phyloP scores from a whole-genome alignment of 169 alveolate species.

The Ichthyophthirius multifiliis region DNA sequence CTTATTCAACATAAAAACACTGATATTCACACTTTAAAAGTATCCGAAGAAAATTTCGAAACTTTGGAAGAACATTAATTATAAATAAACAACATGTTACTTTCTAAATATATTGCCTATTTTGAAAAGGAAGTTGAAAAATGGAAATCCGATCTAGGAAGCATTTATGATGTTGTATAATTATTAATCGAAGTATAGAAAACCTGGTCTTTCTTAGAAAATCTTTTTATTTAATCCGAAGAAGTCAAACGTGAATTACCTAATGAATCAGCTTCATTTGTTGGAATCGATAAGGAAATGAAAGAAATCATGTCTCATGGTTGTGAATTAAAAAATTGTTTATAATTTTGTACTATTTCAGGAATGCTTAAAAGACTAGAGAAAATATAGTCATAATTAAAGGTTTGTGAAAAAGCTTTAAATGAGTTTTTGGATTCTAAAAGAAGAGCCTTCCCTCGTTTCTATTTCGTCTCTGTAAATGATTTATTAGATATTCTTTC shows the following conservation, averaged over 20 bases:
- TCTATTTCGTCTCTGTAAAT: conserved; percentile 95
- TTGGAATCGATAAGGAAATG: conserved; percentile 91
- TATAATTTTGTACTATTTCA: conserved; percentile 88
- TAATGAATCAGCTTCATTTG: conserved; percentile 91
- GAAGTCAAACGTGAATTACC: conserved; percentile 98
- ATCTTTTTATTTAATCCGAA: conserved; percentile 93
- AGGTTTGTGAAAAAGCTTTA: conserved; percentile 95
- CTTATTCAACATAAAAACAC: conserved; percentile 87
- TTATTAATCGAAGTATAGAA: conserved; percentile 93
- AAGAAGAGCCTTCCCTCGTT: conserved; percentile 96
- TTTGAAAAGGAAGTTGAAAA: conserved; percentile 89
- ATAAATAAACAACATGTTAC: conserved; percentile 92
- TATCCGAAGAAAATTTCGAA: conserved; percentile 93
- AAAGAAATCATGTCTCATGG: conserved; percentile 90
- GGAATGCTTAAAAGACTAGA: conserved; percentile 84
- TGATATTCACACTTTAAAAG: conserved; percentile 86
- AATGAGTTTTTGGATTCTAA: conserved; percentile 95
- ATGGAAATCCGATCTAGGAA: conserved; percentile 94
- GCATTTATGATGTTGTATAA: conserved; percentile 90
- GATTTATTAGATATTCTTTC: conserved; percentile 94
- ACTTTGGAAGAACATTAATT: conserved; percentile 94
- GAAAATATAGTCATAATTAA: conserved; percentile 85
- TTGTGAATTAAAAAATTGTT: conserved; percentile 60
- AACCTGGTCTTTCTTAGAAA: conserved; percentile 96
- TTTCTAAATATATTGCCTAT: conserved; percentile 90